phyloP scores from a whole-genome alignment of 2,329 filamentous ascomycete species.

The Colletotrichum scovillei region DNA sequence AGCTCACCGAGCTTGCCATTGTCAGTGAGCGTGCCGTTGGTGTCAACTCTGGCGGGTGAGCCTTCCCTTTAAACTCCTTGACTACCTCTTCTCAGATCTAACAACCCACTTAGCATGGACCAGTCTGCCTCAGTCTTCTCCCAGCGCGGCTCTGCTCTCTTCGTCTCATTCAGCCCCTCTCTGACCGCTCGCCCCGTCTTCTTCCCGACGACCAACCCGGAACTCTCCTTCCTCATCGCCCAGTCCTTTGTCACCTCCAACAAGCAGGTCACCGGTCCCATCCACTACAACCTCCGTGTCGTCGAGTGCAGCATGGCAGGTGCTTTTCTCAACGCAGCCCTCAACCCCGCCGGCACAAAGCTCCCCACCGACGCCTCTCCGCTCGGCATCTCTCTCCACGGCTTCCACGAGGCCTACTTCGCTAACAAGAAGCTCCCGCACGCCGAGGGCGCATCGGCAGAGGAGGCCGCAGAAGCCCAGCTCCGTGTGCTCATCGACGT shows the following conservation, averaged over 20 bases:
- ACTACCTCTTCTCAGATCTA: background rate
- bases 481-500: slow-evolving; percentile 78
- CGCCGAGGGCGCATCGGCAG: slow-evolving; percentile 37
- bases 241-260: slow-evolving; percentile 95
- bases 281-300: slow-evolving; percentile 96
- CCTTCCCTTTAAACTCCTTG: slow-evolving; percentile 1
- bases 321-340: slow-evolving; percentile 69
- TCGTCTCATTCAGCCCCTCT: slow-evolving; percentile 87
- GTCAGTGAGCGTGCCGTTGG: slow-evolving; percentile 94
- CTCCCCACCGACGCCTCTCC: slow-evolving; percentile 85
- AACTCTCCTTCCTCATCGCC: slow-evolving; percentile 91
- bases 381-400: slow-evolving; percentile 83
- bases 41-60: slow-evolving; percentile 93
- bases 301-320: slow-evolving; percentile 95
- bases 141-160: slow-evolving; percentile 84
- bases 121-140: slow-evolving; percentile 97
- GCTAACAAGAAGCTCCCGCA: slow-evolving; percentile 57
- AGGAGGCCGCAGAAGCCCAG: slow-evolving; percentile 64
- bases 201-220: slow-evolving; percentile 84
- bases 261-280: slow-evolving; percentile 92
- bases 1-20: slow-evolving; percentile 91
- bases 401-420: slow-evolving; percentile 89
- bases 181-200: slow-evolving; percentile 82
- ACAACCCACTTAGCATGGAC: slow-evolving; percentile 77
- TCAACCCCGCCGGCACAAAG: slow-evolving; percentile 66